phyloP scores from a whole-genome alignment of 2,329 filamentous ascomycete genomes.

The Aspergillus fumigatus region DNA sequence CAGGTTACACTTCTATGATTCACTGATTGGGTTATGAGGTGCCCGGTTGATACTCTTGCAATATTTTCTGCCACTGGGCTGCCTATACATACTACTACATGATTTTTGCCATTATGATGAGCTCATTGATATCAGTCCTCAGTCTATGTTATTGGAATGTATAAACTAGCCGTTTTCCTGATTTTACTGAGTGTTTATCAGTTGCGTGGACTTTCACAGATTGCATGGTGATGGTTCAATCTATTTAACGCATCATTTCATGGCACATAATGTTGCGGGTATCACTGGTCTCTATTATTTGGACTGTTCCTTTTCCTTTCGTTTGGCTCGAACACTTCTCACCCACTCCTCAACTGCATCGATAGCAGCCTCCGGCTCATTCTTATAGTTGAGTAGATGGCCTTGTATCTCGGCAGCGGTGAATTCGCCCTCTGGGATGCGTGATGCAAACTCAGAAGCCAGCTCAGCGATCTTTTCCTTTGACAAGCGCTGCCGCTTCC shows the following conservation, averaged over 20 bases:
- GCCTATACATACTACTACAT: not conserved
- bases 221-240: not conserved
- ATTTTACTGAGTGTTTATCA: no score
- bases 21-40: not conserved
- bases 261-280: not conserved
- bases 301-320: slow-evolving; percentile 12
- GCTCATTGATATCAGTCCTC: not conserved
- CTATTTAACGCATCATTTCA: not conserved
- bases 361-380: slow-evolving; percentile 28
- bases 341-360: slow-evolving; percentile 29
- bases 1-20: slow-evolving; percentile 14
- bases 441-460: slow-evolving; percentile 28
- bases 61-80: not conserved
- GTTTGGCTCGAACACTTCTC: slow-evolving; percentile 20
- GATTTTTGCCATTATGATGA: not conserved
- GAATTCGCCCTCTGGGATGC: slow-evolving; percentile 31
- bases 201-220: no score
- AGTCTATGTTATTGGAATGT: not conserved
- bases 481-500: slow-evolving; percentile 8
- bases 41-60: not conserved
- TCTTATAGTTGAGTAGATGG: slow-evolving; percentile 35
- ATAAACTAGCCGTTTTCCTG: not conserved
- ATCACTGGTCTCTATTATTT: not conserved
- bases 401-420: slow-evolving; percentile 41
- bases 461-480: slow-evolving; percentile 19